Evolutionary conservation across 352 stramenopile species (phyloP), one percentile per base, ranked within the genome.

Genomic region (Phytophthora foliorum): DNA sequence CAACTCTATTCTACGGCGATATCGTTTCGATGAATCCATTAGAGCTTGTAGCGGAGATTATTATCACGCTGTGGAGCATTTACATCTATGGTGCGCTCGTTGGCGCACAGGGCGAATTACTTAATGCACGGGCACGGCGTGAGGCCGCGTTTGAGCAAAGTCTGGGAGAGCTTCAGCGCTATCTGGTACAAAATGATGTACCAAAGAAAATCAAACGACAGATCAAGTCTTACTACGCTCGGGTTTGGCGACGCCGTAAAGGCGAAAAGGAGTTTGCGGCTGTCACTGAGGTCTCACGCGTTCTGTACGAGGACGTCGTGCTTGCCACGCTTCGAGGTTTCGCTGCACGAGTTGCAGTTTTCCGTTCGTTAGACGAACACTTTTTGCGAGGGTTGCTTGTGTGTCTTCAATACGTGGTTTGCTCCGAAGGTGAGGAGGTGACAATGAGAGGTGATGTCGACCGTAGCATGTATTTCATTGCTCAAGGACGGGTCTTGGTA

Each of bases 391-490:
- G 81, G 7, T 53, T 93, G 41, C 67, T 93, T 1, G 80, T 89
- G n/a, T 75, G 74, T 11, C 65, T 93, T 9, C 71, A 89, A 50
- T 91, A 86, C 49, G 80, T 93, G n/a, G 70, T 91, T 17, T 91
- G 82, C 60, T 87, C 78, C 6, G 85, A 92, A 61, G 78, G 83
- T 9, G 85, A 93, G 52, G 81, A 92, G 52, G 78, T 93, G 25
- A 73, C 89, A 29, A 86, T 89, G 57, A 72, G 69, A 42, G 86
- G 87, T 4, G 87, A 95, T 63, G 86, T 93, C 16, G 86, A 93
- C 29, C 79, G 80, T 19, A 88, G 72, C 56, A 94, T 95, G 87
- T 95, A 95, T 61, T 93, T 95, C 46, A 92, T 95, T 36, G 74
- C 82, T 4, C 52, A 80, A 6, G 87, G 87, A 0, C 83, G 84